phyloP scores from a whole-genome alignment of 805 yeast genomes.

The Candida manassasensis region DNA sequence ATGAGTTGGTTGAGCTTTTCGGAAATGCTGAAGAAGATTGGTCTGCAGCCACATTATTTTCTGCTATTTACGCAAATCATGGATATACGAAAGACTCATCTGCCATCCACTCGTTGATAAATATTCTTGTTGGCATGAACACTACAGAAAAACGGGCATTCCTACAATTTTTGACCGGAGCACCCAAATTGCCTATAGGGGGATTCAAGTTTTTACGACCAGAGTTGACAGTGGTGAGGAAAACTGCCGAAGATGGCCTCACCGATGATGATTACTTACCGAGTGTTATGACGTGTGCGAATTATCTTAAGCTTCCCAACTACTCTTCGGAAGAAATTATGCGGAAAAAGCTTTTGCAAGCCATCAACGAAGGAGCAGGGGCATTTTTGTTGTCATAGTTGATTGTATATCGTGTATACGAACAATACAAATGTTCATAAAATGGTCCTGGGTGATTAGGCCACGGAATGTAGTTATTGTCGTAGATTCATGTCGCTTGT shows the following conservation, averaged over 20 bases:
- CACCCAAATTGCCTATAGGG: slow-evolving; percentile 90
- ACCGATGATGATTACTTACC: slow-evolving; percentile 80
- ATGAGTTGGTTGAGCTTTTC: slow-evolving; percentile 65
- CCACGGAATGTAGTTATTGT: too few species aligned
- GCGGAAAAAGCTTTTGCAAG: slow-evolving; percentile 55
- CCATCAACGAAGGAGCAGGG: slow-evolving; percentile 84
- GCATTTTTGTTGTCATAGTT: slow-evolving; percentile 71
- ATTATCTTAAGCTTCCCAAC: slow-evolving; percentile 83
- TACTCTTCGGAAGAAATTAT: slow-evolving; percentile 63
- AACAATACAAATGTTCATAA: not conserved
- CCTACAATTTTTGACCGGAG: slow-evolving; percentile 85
- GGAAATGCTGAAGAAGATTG: slow-evolving; percentile 88
- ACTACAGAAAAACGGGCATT: slow-evolving; percentile 61
- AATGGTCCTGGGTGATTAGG: not conserved
- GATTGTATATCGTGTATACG: not conserved
- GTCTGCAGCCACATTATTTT: slow-evolving; percentile 57
- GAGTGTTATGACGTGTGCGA: slow-evolving; percentile 98
- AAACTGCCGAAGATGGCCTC: slow-evolving; percentile 67
- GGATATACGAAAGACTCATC: slow-evolving; percentile 74
- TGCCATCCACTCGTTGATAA: slow-evolving; percentile 57
- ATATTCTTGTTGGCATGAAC: slow-evolving; percentile 53
- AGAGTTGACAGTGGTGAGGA: slow-evolving; percentile 79
- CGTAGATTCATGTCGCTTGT: not conserved
- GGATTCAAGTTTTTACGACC: slow-evolving; percentile 85
- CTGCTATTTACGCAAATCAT: slow-evolving; percentile 77